These are phyloP conservation scores for Magnaporthiopsis poae DNA, from an alignment of 2,329 filamentous ascomycete genomes.

Conservation along the genomic window DNA sequence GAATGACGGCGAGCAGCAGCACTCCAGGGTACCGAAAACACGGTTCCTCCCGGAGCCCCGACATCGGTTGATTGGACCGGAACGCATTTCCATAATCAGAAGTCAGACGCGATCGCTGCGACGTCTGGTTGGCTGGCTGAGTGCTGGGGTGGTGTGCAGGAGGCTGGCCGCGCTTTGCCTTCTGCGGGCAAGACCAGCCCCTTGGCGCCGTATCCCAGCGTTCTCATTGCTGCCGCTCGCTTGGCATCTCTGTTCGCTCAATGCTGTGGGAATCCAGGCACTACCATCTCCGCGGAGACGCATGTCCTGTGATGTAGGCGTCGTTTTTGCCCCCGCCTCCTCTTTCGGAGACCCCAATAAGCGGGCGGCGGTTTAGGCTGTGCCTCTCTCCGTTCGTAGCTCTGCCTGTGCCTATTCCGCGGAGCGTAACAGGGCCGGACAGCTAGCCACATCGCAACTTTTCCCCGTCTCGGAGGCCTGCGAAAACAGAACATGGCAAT, in stretches of 20 bases:
- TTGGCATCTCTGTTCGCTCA: not conserved
- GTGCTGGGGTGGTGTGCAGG: not conserved
- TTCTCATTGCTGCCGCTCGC: not conserved
- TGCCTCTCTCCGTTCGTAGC: not conserved
- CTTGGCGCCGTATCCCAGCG: too few species aligned
- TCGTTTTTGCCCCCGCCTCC: not conserved
- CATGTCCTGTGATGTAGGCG: not conserved
- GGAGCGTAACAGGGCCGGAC: not conserved
- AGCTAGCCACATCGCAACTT: not conserved
- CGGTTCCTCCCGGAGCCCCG: slow-evolving; percentile 7
- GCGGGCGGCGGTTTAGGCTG: not conserved
- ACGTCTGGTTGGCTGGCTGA: not conserved
- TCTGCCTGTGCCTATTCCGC: not conserved
- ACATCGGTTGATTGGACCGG: slow-evolving; percentile 3
- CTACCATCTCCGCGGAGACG: slow-evolving; percentile 5
- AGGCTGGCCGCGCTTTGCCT: not conserved
- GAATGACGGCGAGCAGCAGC: not conserved
- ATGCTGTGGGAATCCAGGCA: not conserved
- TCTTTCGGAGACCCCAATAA: not conserved
- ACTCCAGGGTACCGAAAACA: not conserved
- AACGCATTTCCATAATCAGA: not conserved
- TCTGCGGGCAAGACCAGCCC: too few species aligned
- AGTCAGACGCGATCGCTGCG: not conserved
- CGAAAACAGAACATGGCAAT: not conserved
- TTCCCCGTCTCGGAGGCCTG: not conserved